Evolutionary conservation across 306 rosid species (phyloP), one percentile per base, ranked within the genome.

Genomic region (Erythrophleum fordii): DNA sequence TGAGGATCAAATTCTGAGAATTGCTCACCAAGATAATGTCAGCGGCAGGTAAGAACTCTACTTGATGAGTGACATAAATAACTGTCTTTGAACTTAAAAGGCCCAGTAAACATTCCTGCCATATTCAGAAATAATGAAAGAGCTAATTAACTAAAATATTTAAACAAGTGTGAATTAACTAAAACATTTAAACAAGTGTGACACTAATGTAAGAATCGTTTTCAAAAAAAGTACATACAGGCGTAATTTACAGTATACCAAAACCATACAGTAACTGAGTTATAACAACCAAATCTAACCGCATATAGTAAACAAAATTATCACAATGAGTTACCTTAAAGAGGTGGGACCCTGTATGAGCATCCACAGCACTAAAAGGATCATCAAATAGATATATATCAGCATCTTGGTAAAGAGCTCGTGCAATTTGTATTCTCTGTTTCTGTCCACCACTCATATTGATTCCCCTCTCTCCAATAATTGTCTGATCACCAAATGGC

Each of bases 391-490:
- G n/a, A n/a, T n/a, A n/a, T n/a, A n/a, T n/a, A n/a, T n/a, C n/a
- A n/a, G n/a, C n/a, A n/a, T n/a, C n/a, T n/a, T n/a, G n/a, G n/a
- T n/a, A n/a, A n/a, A n/a, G n/a, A n/a, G n/a, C n/a, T n/a, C n/a
- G n/a, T n/a, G n/a, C n/a, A n/a, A n/a, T n/a, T n/a, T n/a, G n/a
- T n/a, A n/a, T n/a, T n/a, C n/a, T n/a, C n/a, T n/a, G n/a, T n/a
- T n/a, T n/a, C n/a, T n/a, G n/a, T n/a, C n/a, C n/a, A n/a, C n/a
- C n/a, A 92, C n/a, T 92, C 88, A 92, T 80, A 90, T 95, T 93
- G 87, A 93, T 93, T 48, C 99, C 97, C 59, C 97, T 85, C 75
- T 95, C 99, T 68, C 95, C 97, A 35, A 95, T 93, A 75, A 91
- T 58, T 1, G 99, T 95, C 61, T 93, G 95, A 86, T 95, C 99